Percentiles rank a stretch among this genome's conserved stretches.
Evolutionary conservation across 768 basidiomycete species (phyloP).

Genomic region (Tylopilus vinaceipallidus): DNA sequence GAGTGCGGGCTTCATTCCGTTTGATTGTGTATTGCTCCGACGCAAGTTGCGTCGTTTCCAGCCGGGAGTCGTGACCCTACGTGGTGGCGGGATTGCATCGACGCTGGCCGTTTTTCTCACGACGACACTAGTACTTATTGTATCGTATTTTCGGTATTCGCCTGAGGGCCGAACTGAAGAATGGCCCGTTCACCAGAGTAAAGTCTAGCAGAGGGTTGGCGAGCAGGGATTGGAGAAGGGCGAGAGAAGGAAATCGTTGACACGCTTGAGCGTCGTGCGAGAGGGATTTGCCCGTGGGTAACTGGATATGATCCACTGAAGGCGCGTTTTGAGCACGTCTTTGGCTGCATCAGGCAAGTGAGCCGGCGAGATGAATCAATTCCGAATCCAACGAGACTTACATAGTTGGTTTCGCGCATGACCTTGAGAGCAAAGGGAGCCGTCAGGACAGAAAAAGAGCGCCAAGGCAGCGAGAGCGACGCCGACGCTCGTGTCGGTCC

Average conservation of each 20-base stretch:
- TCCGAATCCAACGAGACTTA: conserved; percentile 13
- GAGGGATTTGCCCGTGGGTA: conserved; percentile 80
- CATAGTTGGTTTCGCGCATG: conserved; percentile 13
- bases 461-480: conserved; percentile 59
- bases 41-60: conserved; percentile 25
- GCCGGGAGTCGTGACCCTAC: background rate
- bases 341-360: conserved; percentile 42
- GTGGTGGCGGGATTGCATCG: background rate
- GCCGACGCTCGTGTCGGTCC: conserved; percentile 64
- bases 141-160: background rate
- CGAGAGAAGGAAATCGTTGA: conserved; percentile 73
- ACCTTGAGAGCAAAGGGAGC: conserved; percentile 26
- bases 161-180: background rate
- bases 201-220: too few relatives aligned
- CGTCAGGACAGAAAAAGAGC: conserved; percentile 55
- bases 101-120: too few relatives aligned
- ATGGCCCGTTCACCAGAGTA: background rate
- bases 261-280: conserved; percentile 72
- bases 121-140: background rate
- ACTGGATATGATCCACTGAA: conserved; percentile 85
- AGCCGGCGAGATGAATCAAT: background rate
- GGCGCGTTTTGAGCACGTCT: conserved; percentile 59
- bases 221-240: conserved; percentile 6
- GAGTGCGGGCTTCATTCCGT: conserved; percentile 53
- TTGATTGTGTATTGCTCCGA: conserved; percentile 58